A percentile compares a stretch with the other conserved stretches of the same genome.
These are phyloP conservation scores for Solanum megistacrolobum DNA, from an alignment of 257 asterid genomes.

Conservation along the genomic window DNA sequence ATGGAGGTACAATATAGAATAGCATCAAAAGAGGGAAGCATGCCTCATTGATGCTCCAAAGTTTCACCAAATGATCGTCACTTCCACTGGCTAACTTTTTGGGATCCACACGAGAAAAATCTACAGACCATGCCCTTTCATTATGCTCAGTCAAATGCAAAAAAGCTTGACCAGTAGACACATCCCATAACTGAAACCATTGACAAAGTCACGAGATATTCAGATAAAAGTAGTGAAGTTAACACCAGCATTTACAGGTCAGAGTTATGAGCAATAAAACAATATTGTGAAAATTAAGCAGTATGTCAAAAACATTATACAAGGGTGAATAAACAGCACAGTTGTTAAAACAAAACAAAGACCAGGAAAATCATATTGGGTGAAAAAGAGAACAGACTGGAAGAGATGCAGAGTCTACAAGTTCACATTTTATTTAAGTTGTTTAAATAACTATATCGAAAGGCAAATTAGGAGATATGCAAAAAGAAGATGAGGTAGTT, in stretches of 20 bases:
- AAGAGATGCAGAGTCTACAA: neutral
- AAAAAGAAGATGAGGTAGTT: neutral
- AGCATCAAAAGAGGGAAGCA: conserved; percentile 12
- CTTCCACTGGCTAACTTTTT: conserved; percentile 83
- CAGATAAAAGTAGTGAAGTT: neutral
- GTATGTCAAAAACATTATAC: neutral
- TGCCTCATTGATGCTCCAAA: conserved; percentile 91
- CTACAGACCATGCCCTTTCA: conserved; percentile 96
- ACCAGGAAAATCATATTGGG: neutral
- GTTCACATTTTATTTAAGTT: neutral
- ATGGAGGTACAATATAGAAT: neutral
- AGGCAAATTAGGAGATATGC: neutral
- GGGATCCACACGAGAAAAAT: conserved; percentile 78
- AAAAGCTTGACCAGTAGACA: conserved; percentile 61
- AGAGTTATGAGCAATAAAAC: neutral
- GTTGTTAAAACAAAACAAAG: neutral
- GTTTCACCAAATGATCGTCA: conserved; percentile 80
- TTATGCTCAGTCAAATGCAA: conserved; percentile 54
- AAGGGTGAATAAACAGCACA: neutral
- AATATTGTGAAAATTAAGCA: neutral
- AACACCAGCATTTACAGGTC: neutral
- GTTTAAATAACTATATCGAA: neutral
- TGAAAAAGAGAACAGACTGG: neutral
- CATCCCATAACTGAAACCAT: conserved; percentile 91
- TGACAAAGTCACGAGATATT: conserved; percentile 9